phyloP scores from a whole-genome alignment of 2,329 filamentous ascomycete genomes.

The Penicillium sp. region DNA sequence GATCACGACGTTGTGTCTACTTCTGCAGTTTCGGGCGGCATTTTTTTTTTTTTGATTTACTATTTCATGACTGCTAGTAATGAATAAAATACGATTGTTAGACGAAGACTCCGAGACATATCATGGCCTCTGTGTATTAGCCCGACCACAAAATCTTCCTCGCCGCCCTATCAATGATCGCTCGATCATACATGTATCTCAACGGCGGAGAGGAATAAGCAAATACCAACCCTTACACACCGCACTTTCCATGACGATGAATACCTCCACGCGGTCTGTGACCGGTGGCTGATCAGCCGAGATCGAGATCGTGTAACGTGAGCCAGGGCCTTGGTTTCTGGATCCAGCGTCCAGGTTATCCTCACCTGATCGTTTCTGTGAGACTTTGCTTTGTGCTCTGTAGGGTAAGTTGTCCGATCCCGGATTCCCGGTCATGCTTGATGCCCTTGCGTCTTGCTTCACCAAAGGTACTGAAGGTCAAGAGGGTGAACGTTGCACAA shows the following conservation, averaged over 20 bases:
- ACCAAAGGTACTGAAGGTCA: too few species aligned
- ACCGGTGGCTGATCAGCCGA: background rate
- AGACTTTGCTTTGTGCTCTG: background rate
- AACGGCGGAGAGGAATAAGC: background rate
- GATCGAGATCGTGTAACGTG: conserved; percentile 5
- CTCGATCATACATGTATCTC: background rate
- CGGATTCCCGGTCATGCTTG: too few species aligned
- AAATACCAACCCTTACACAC: background rate
- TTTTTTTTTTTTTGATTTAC: background rate
- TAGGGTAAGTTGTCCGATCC: background rate
- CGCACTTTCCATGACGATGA: background rate
- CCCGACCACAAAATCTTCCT: too few species aligned
- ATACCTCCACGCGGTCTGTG: conserved; percentile 2
- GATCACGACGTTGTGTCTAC: background rate
- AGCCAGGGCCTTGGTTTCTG: conserved; percentile 1
- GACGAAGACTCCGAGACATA: too few species aligned
- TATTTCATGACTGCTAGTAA: background rate
- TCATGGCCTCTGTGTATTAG: too few species aligned
- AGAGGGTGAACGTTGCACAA: background rate
- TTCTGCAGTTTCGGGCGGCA: background rate
- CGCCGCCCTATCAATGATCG: too few species aligned
- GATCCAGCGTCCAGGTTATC: background rate
- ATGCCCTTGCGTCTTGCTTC: background rate
- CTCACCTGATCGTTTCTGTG: background rate
- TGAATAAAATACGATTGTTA: too few species aligned